Evolutionary conservation across 352 stramenopile species (phyloP).

Genomic region (Saprolegnia parasitica): DNA sequence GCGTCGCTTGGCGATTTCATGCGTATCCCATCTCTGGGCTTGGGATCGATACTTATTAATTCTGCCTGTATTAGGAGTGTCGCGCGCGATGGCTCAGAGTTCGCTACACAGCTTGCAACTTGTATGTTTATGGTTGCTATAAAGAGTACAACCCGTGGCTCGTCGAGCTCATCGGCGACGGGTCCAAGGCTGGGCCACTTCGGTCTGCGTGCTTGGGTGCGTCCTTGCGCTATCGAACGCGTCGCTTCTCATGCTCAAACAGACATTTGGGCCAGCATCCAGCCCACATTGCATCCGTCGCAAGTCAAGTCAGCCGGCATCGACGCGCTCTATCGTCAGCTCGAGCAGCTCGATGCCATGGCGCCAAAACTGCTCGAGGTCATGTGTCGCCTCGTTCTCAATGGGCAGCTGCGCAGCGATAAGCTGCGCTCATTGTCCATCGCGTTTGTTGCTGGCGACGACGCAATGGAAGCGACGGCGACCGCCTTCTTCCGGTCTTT

Average conservation of each 20-base stretch:
- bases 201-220: constrained; percentile 2
- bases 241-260: not conserved
- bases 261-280: constrained; percentile 15
- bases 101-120: not conserved
- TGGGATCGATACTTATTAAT: not conserved
- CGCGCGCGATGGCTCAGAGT: not conserved
- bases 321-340: not conserved
- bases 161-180: not conserved
- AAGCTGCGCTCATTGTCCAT: not conserved
- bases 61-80: not conserved
- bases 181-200: not conserved
- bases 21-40: not conserved
- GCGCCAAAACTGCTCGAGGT: not conserved
- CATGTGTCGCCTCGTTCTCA: constrained; percentile 6
- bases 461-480: not conserved
- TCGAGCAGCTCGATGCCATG: not conserved
- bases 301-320: not conserved
- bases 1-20: constrained; percentile 12
- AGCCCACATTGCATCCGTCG: not conserved
- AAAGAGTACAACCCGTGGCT: constrained; percentile 7
- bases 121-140: not conserved
- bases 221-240: not conserved
- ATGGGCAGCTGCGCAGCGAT: constrained; percentile 8
- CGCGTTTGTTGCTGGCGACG: not conserved
- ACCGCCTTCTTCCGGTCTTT: not conserved